Conservation (phyloP, 164 flowering plant genomes). For the grape (Vitis vinifera) region DNA sequence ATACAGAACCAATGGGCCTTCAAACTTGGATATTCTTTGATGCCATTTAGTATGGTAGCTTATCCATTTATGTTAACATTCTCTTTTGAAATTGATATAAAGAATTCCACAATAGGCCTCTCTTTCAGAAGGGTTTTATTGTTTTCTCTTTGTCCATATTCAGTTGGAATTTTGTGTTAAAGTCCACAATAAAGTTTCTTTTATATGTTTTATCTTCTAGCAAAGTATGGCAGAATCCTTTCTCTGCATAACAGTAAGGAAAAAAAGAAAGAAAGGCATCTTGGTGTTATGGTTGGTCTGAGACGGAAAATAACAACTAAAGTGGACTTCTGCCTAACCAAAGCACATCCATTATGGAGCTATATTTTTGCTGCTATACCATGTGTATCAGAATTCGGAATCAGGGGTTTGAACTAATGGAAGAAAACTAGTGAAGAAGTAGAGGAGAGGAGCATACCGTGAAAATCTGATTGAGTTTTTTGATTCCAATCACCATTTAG, state of each 20-base stretch:
- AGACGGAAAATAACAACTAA: conserved; percentile 10
- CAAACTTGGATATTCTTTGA: not conserved
- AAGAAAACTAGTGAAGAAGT: not conserved
- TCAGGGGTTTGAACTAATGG: not conserved
- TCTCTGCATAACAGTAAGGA: not conserved
- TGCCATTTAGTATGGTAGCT: not conserved
- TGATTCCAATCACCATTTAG: conserved; percentile 2
- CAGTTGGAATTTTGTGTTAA: conserved; percentile 13
- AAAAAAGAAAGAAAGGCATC: not conserved
- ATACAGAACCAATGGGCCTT: not conserved
- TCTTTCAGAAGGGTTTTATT: not conserved
- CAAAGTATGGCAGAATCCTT: conserved; percentile 8
- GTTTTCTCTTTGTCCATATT: conserved; percentile 16
- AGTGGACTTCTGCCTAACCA: conserved; percentile 11
- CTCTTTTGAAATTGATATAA: conserved; percentile 9
- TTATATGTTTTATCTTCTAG: not conserved
- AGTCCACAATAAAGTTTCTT: conserved; percentile 11
- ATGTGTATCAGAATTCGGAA: not conserved
- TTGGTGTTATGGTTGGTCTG: conserved; percentile 1
- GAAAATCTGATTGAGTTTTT: not conserved
- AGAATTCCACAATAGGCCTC: not conserved
- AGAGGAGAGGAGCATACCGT: not conserved
- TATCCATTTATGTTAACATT: conserved; percentile 6
- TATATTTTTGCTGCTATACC: not conserved
- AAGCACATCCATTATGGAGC: conserved; percentile 1